Evolutionary conservation across 2,329 filamentous ascomycete genomes (phyloP).

Genomic region (Aureobasidium namibiae): DNA sequence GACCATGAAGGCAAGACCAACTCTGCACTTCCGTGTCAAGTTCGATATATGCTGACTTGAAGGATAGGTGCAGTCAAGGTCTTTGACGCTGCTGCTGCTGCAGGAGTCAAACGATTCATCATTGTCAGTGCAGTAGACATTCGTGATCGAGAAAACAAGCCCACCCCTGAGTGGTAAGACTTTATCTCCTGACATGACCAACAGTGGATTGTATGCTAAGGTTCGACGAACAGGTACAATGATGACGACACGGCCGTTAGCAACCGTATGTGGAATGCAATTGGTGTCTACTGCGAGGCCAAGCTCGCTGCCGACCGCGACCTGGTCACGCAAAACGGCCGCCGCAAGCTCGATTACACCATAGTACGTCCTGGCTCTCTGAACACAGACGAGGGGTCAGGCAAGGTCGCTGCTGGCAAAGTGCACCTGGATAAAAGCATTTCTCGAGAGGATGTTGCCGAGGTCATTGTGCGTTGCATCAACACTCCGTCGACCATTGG

Average conservation of each 20-base stretch:
- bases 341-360: conserved; percentile 36
- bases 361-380: conserved; percentile 37
- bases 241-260: conserved; percentile 30
- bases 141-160: conserved; percentile 36
- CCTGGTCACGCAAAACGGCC: conserved; percentile 31
- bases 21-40: not conserved
- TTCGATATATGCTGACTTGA: not conserved
- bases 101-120: conserved; percentile 54
- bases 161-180: conserved; percentile 32
- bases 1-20: conserved; percentile 42
- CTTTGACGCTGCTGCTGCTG: conserved; percentile 50
- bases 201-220: not conserved
- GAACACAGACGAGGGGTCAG: conserved; percentile 39
- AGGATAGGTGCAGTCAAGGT: conserved; percentile 49
- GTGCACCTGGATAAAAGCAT: conserved; percentile 32
- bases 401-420: conserved; percentile 35
- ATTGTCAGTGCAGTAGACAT: conserved; percentile 55
- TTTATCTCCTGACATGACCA: not conserved
- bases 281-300: conserved; percentile 34
- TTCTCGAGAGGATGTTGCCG: conserved; percentile 53
- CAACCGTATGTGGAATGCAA: conserved; percentile 31
- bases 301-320: conserved; percentile 36
- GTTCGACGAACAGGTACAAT: conserved; percentile 25
- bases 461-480: conserved; percentile 48
- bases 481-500: conserved; percentile 38